Evolutionary conservation across 768 basidiomycete genomes (phyloP).

Genomic region (Dentipellis sp.): DNA sequence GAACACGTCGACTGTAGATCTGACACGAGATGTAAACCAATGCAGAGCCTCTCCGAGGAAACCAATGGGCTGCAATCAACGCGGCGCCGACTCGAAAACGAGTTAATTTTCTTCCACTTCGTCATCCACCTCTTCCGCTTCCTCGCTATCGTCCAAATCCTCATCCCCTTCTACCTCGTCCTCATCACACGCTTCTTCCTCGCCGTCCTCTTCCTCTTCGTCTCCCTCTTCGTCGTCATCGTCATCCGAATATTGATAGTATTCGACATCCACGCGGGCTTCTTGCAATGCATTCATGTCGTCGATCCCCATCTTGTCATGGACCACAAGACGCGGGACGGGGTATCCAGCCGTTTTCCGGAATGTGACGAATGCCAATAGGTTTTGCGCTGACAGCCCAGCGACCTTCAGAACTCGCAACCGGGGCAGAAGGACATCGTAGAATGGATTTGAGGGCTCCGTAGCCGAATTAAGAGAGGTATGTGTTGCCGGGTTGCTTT

Average conservation of each 20-base stretch:
- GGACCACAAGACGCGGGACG: neutral
- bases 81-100: no score
- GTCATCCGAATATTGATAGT: conserved; percentile 4
- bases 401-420: conserved; percentile 4
- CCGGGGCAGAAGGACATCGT: neutral
- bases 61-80: no score
- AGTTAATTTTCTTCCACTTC: no score
- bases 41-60: no score
- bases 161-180: neutral
- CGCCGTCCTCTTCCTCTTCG: neutral
- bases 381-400: neutral
- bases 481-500: neutral
- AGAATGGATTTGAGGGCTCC: neutral
- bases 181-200: neutral
- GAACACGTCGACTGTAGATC: no score
- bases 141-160: neutral
- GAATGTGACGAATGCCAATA: neutral
- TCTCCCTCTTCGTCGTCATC: conserved; percentile 5
- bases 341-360: neutral
- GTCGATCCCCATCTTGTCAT: neutral
- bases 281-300: neutral
- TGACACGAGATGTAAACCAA: no score
- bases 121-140: neutral
- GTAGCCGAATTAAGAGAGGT: neutral
- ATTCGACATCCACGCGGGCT: neutral